phyloP scores from a whole-genome alignment of 257 asterid genomes.

The Nicotiana tomentosiformis region DNA sequence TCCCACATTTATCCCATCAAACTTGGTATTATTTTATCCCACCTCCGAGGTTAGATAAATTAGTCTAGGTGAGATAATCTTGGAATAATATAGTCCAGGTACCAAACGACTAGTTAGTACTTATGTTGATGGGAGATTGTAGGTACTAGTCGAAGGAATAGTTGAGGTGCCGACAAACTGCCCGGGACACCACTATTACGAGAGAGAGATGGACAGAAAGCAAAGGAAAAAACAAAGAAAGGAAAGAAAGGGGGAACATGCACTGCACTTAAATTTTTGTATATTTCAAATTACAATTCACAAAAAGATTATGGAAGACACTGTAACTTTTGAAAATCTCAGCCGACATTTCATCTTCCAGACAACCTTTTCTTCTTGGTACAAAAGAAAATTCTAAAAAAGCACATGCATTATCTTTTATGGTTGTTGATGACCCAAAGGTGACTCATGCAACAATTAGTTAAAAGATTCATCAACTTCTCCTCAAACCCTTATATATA shows the following conservation, averaged over 20 bases:
- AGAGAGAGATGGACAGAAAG: not conserved
- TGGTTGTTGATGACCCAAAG: not conserved
- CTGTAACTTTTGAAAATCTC: too few relatives aligned
- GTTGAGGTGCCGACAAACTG: not conserved
- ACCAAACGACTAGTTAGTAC: not conserved
- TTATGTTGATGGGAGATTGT: not conserved
- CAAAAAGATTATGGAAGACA: not conserved
- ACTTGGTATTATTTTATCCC: too few relatives aligned
- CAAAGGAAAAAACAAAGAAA: not conserved
- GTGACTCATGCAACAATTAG: conserved; percentile 10
- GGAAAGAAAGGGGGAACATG: not conserved
- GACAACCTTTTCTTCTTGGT: not conserved
- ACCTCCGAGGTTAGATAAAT: too few relatives aligned
- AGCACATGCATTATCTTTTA: not conserved
- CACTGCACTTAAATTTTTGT: not conserved
- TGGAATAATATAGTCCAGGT: too few relatives aligned
- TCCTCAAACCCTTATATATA: conserved; percentile 8
- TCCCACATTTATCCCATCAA: too few relatives aligned
- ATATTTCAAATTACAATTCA: not conserved
- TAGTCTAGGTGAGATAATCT: too few relatives aligned
- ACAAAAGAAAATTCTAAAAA: not conserved
- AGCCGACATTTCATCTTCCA: not conserved
- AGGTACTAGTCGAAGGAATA: not conserved
- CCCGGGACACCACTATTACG: too few relatives aligned
- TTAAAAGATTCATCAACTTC: not conserved